phyloP scores from a whole-genome alignment of 768 basidiomycete species.

The Boletus eberwhitei region DNA sequence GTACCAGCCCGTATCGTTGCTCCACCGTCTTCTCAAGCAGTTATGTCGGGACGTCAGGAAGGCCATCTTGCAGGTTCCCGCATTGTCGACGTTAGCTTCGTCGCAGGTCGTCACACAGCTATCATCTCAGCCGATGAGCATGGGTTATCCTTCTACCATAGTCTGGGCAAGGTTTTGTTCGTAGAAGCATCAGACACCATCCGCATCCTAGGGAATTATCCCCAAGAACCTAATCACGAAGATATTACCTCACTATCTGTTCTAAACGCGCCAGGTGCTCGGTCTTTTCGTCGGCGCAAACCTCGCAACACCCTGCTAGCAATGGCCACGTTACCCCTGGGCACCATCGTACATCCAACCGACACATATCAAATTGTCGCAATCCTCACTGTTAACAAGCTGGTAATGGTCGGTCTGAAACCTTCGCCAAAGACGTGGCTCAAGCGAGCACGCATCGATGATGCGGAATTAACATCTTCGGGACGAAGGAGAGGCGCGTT shows the following conservation, averaged over 20 bases:
- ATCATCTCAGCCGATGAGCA: constrained; percentile 86
- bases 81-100: constrained; percentile 80
- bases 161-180: constrained; percentile 89
- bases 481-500: constrained; percentile 61
- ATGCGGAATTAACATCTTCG: constrained; percentile 39
- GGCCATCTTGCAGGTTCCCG: constrained; percentile 79
- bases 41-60: constrained; percentile 77
- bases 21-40: constrained; percentile 64
- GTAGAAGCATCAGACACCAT: constrained; percentile 94
- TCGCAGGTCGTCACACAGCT: constrained; percentile 90
- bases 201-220: constrained; percentile 90
- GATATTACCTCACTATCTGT: constrained; percentile 9
- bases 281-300: constrained; percentile 43
- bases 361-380: constrained; percentile 81
- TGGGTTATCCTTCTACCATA: constrained; percentile 94
- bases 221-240: constrained; percentile 39
- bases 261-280: constrained; percentile 19
- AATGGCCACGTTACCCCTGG: constrained; percentile 80
- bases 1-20: constrained; percentile 64
- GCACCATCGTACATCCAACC: constrained; percentile 66
- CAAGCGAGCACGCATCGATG: constrained; percentile 57
- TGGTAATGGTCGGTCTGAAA: constrained; percentile 90
- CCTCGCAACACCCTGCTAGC: constrained; percentile 67
- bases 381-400: constrained; percentile 82
- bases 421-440: constrained; percentile 93